A percentile compares a stretch with the other conserved stretches of the same genome.
Evolutionary conservation across 441 rosid genomes (phyloP).

Genomic region (Mallotus repandus): DNA sequence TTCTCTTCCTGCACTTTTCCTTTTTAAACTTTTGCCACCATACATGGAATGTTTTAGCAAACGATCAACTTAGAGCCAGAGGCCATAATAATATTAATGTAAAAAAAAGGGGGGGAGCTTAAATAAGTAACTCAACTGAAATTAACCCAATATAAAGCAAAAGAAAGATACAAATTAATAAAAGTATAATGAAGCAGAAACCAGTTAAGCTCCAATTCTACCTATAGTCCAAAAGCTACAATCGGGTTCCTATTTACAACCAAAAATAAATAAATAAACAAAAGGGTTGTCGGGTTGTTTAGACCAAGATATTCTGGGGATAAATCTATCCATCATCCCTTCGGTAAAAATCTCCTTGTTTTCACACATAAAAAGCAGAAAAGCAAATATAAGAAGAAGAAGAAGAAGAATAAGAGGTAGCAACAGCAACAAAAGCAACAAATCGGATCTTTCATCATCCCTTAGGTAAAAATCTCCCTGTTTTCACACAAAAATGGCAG

Average conservation of each 20-base stretch:
- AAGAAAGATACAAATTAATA: constrained; percentile 2
- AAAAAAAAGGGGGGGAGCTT: no score
- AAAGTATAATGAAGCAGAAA: constrained; percentile 38
- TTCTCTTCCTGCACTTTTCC: no score
- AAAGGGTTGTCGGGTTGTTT: constrained; percentile 18
- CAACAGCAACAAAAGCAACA: no score
- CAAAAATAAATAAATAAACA: constrained; percentile 23
- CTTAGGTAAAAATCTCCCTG: constrained; percentile 19
- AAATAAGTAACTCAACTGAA: background rate
- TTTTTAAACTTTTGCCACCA: no score
- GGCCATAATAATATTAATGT: no score
- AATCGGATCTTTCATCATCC: no score
- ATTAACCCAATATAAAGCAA: background rate
- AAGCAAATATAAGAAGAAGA: background rate
- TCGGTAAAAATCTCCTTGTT: no score
- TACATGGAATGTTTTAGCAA: constrained; percentile 13
- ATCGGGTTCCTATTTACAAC: constrained; percentile 44
- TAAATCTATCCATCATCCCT: constrained; percentile 43
- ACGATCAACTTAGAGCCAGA: background rate
- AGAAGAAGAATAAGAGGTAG: no score
- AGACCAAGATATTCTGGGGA: constrained; percentile 44
- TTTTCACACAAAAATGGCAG: background rate
- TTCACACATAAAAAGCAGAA: background rate
- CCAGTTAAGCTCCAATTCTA: constrained; percentile 71
- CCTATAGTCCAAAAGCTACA: constrained; percentile 61